Percentiles rank a stretch among this genome's conserved stretches.
phyloP scores from a whole-genome alignment of 768 basidiomycete genomes.

The Pleurotus cornucopiae region DNA sequence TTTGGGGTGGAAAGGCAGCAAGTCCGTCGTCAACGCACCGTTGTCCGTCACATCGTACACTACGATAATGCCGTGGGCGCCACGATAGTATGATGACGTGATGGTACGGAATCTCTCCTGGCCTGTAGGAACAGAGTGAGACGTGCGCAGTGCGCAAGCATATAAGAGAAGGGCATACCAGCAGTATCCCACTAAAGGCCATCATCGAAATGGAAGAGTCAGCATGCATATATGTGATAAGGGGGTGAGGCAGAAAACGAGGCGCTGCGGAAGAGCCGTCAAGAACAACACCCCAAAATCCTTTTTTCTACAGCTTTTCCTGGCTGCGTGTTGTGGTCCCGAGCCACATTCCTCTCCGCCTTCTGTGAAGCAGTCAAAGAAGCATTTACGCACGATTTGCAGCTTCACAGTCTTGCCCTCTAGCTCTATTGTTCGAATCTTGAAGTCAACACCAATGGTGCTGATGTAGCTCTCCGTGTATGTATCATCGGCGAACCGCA shows the following conservation, averaged over 20 bases:
- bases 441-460: slow-evolving; percentile 98
- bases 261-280: background rate
- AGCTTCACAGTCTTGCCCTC: slow-evolving; percentile 98
- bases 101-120: slow-evolving; percentile 99
- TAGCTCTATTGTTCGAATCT: slow-evolving; percentile 97
- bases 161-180: slow-evolving; percentile 39
- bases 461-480: slow-evolving; percentile 98
- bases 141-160: slow-evolving; percentile 1
- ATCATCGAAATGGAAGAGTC: slow-evolving; percentile 19
- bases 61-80: slow-evolving; percentile 96
- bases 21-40: slow-evolving; percentile 37
- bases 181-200: slow-evolving; percentile 91
- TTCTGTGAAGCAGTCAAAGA: slow-evolving; percentile 10
- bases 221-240: slow-evolving; percentile 14
- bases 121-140: slow-evolving; percentile 37
- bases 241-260: background rate
- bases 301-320: background rate
- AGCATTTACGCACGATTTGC: slow-evolving; percentile 77
- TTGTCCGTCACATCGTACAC: slow-evolving; percentile 99
- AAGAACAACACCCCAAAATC: slow-evolving; percentile 3
- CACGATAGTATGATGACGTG: slow-evolving; percentile 99
- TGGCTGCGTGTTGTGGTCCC: background rate
- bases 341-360: background rate
- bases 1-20: background rate
- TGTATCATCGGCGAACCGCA: slow-evolving; percentile 93